phyloP scores from a whole-genome alignment of 768 basidiomycete genomes.

The Mycena latifolia region DNA sequence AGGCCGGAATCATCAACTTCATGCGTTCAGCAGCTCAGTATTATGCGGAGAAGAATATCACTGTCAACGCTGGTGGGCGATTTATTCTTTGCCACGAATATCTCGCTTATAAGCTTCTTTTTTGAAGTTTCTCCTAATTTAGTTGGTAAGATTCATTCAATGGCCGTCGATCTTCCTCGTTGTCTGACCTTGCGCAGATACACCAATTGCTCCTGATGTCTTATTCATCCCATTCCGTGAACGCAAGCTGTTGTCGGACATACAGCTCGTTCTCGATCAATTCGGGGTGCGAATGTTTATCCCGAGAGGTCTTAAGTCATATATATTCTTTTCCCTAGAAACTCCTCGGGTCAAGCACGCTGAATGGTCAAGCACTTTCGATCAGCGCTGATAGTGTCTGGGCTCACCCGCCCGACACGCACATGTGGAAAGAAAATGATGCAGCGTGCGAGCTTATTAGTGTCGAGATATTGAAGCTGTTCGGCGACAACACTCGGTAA shows the following conservation, averaged over 20 bases:
- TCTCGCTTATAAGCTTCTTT: not conserved
- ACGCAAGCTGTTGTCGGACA: conserved; percentile 27
- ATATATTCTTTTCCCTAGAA: conserved; percentile 14
- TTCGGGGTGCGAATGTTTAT: conserved; percentile 26
- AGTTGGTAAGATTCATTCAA: conserved; percentile 17
- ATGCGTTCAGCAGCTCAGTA: conserved; percentile 35
- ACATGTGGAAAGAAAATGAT: conserved; percentile 29
- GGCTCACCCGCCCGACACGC: conserved; percentile 30
- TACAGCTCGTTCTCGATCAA: conserved; percentile 31
- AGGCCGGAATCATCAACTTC: conserved; percentile 37
- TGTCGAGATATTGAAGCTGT: conserved; percentile 34
- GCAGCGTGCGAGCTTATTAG: conserved; percentile 35
- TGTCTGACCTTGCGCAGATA: conserved; percentile 5
- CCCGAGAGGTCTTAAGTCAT: no score
- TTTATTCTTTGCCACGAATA: no score
- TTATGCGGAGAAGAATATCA: conserved; percentile 35
- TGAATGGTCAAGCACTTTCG: conserved; percentile 34
- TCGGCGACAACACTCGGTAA: conserved; percentile 29
- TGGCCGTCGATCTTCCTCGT: not conserved
- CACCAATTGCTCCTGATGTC: conserved; percentile 28
- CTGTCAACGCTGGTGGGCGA: conserved; percentile 33
- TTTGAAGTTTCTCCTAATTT: conserved; percentile 32
- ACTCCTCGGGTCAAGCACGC: conserved; percentile 28
- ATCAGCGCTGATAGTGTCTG: conserved; percentile 33
- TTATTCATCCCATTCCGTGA: conserved; percentile 33